phyloP scores from a whole-genome alignment of 2,329 filamentous ascomycete genomes.

The Talaromyces verruculosus region DNA sequence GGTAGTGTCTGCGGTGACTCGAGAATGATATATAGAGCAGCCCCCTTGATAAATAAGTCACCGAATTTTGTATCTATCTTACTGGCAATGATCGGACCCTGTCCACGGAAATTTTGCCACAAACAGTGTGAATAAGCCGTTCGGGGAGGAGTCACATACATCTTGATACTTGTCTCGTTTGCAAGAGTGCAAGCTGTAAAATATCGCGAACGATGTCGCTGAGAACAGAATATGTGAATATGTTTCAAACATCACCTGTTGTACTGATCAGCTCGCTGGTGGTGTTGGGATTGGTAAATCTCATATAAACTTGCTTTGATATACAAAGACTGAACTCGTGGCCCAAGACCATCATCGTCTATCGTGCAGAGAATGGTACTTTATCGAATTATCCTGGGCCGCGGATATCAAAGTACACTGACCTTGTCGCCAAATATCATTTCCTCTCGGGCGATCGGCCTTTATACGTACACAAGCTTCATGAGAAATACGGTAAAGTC shows the following conservation, averaged over 20 bases:
- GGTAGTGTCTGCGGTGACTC: not conserved
- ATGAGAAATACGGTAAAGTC: slow-evolving; percentile 32
- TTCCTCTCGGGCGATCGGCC: slow-evolving; percentile 26
- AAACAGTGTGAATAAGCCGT: not conserved
- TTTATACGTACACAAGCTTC: slow-evolving; percentile 30
- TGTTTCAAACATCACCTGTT: not conserved
- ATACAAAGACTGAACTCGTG: not conserved
- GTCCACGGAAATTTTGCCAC: not conserved
- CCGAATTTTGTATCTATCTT: not conserved
- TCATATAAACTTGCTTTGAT: not conserved
- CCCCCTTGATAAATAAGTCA: not conserved
- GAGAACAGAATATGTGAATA: not conserved
- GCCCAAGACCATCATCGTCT: not conserved
- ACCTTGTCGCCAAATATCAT: slow-evolving; percentile 26
- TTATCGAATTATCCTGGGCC: slow-evolving; percentile 29
- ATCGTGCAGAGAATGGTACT: slow-evolving; percentile 4
- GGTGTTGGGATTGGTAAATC: slow-evolving; percentile 6
- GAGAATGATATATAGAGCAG: not conserved
- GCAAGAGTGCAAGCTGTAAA: not conserved
- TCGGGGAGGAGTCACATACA: not conserved
- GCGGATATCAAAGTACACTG: slow-evolving; percentile 30
- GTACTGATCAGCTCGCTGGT: not conserved
- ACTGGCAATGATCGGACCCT: not conserved
- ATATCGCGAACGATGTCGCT: not conserved
- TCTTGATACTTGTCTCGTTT: not conserved